phyloP scores from a whole-genome alignment of 73 alveolate species.

The Diophrys sp. region DNA sequence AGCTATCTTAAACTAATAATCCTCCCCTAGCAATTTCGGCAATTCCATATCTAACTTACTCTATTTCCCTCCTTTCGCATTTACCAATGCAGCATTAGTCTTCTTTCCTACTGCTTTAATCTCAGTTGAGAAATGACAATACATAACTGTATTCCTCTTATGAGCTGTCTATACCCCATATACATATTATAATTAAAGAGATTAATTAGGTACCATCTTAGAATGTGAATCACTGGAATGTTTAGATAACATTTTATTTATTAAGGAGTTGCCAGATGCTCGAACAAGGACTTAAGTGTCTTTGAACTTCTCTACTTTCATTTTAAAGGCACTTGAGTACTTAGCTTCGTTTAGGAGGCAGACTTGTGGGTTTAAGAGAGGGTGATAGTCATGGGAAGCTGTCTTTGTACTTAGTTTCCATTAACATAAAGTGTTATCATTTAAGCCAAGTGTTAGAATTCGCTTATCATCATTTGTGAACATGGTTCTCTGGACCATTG shows the following conservation, averaged over 20 bases:
- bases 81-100: no score
- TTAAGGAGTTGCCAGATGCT: conserved; percentile 25
- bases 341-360: conserved; percentile 62
- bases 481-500: conserved; percentile 50
- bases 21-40: no score
- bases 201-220: conserved; percentile 68
- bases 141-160: conserved; percentile 67
- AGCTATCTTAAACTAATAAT: no score
- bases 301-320: conserved; percentile 28
- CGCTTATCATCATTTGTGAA: conserved; percentile 57
- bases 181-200: conserved; percentile 64
- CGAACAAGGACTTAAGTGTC: conserved; percentile 53
- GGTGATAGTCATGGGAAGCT: no score
- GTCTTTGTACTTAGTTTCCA: background rate
- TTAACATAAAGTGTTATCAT: background rate
- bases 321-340: conserved; percentile 17
- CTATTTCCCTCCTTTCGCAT: no score
- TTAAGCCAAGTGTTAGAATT: conserved; percentile 10
- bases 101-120: no score
- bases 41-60: no score
- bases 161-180: conserved; percentile 74
- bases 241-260: conserved; percentile 47
- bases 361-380: no score
- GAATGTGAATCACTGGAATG: conserved; percentile 35
- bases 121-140: conserved; percentile 67